These are phyloP conservation scores for Ogataea minuta DNA, from an alignment of 805 yeast genomes.

Conservation along the genomic window DNA sequence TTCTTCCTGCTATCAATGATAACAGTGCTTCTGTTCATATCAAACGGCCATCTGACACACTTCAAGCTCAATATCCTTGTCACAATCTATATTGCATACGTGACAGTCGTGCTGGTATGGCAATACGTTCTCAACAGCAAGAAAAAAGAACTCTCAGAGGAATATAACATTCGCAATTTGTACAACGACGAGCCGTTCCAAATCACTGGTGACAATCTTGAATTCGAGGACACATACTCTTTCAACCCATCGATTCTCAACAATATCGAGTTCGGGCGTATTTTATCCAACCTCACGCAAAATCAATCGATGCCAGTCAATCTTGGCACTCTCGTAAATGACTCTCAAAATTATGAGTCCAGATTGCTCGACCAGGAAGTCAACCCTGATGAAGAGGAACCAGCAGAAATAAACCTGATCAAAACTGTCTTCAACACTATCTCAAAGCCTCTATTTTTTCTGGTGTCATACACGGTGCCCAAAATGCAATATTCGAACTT, in stretches of 20 bases:
- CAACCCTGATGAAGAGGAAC: slow-evolving; percentile 15
- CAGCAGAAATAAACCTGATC: not conserved
- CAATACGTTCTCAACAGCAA: slow-evolving; percentile 34
- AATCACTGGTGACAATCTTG: slow-evolving; percentile 24
- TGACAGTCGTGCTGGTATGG: slow-evolving; percentile 45
- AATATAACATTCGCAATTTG: slow-evolving; percentile 27
- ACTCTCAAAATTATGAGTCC: slow-evolving; percentile 24
- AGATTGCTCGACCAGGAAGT: slow-evolving; percentile 14
- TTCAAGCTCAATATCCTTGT: slow-evolving; percentile 58
- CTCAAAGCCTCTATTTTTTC: slow-evolving; percentile 21
- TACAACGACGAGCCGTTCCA: slow-evolving; percentile 28
- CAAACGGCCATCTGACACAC: slow-evolving; percentile 50
- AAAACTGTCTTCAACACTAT: slow-evolving; percentile 13
- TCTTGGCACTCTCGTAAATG: slow-evolving; percentile 16
- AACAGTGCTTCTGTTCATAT: slow-evolving; percentile 46
- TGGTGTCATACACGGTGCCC: slow-evolving; percentile 28
- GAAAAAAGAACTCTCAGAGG: slow-evolving; percentile 18
- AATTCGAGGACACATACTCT: slow-evolving; percentile 30
- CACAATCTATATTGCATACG: slow-evolving; percentile 57
- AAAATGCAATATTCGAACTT: slow-evolving; percentile 23
- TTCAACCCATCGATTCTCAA: slow-evolving; percentile 31
- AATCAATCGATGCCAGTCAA: slow-evolving; percentile 20
- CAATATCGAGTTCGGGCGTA: slow-evolving; percentile 29
- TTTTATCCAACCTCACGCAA: slow-evolving; percentile 26
- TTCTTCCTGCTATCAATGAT: slow-evolving; percentile 56